Percentiles rank a stretch among this genome's conserved stretches.
These are phyloP conservation scores for Podaxis sp. DNA, from an alignment of 768 basidiomycete genomes.

Conservation along the genomic window DNA sequence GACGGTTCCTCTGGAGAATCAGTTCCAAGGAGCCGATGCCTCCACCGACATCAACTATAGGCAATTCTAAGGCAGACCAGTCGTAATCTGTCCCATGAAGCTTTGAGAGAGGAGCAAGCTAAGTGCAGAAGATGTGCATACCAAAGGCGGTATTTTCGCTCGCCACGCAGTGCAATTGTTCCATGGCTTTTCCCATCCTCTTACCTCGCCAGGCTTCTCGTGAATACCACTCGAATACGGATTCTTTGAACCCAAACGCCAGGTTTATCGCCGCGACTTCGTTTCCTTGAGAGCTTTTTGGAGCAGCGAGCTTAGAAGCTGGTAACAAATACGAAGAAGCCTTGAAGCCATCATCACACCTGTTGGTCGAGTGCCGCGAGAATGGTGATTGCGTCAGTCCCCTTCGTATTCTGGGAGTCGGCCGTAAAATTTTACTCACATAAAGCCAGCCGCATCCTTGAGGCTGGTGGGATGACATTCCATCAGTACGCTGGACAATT, in stretches of 20 bases:
- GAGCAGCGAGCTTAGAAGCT: not conserved
- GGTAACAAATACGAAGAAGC: not conserved
- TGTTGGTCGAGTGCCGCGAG: not conserved
- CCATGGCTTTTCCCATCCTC: conserved; percentile 4
- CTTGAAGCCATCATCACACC: conserved; percentile 3
- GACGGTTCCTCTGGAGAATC: not conserved
- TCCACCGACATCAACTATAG: conserved; percentile 6
- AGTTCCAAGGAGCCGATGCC: conserved; percentile 4
- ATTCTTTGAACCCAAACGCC: not conserved
- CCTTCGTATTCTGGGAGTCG: not conserved
- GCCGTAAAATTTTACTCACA: not conserved
- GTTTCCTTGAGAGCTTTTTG: not conserved
- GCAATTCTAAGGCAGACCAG: not conserved
- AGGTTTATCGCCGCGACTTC: not conserved
- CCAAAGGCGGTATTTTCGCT: not conserved
- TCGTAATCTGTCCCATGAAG: not conserved
- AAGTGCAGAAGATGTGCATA: not conserved
- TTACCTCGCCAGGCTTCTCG: conserved; percentile 4
- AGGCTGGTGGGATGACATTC: not conserved
- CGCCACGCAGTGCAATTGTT: not conserved
- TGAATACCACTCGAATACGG: conserved; percentile 1
- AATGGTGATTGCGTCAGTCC: not conserved
- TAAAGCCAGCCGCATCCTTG: conserved; percentile 1
- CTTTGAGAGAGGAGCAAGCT: not conserved
- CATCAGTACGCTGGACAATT: not conserved